Conservation (phyloP, 192 early-diverging fungal genomes). For the Backusella morwellensis region DNA sequence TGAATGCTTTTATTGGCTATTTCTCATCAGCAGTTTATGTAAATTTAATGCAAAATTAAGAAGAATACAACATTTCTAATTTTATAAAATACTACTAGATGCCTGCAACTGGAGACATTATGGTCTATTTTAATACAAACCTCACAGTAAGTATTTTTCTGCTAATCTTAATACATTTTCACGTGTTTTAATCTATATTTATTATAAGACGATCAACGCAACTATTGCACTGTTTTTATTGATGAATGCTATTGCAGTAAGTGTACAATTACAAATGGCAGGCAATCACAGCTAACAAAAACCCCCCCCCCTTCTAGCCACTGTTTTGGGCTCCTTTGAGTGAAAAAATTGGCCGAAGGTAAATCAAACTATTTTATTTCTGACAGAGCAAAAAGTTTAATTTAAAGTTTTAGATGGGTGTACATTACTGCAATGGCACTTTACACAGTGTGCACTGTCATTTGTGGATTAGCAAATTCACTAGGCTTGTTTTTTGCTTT, state of each 20-base stretch:
- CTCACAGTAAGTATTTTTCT: slow-evolving; percentile 11
- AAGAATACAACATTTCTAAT: background rate
- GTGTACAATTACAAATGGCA: background rate
- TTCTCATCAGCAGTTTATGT: slow-evolving; percentile 25
- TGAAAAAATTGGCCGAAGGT: slow-evolving; percentile 30
- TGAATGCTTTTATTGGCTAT: slow-evolving; percentile 28
- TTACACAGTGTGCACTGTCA: slow-evolving; percentile 25
- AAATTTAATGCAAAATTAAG: background rate
- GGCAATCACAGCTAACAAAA: background rate
- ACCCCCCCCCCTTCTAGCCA: background rate
- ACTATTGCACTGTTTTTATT: slow-evolving; percentile 27
- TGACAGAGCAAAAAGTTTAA: background rate
- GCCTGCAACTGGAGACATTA: slow-evolving; percentile 17
- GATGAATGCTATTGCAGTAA: slow-evolving; percentile 16
- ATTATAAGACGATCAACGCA: slow-evolving; percentile 21
- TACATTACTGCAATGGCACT: slow-evolving; percentile 31
- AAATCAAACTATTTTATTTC: background rate
- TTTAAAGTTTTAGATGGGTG: slow-evolving; percentile 21
- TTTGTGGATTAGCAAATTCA: slow-evolving; percentile 23
- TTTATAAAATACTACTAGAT: background rate
- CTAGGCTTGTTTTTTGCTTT: slow-evolving; percentile 34
- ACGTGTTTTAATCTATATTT: background rate
- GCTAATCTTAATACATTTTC: background rate
- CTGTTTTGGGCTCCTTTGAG: slow-evolving; percentile 28
- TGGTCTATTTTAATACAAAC: slow-evolving; percentile 19